Conservation (phyloP, 352 stramenopile genomes). For the Pythium aristosporum region DNA sequence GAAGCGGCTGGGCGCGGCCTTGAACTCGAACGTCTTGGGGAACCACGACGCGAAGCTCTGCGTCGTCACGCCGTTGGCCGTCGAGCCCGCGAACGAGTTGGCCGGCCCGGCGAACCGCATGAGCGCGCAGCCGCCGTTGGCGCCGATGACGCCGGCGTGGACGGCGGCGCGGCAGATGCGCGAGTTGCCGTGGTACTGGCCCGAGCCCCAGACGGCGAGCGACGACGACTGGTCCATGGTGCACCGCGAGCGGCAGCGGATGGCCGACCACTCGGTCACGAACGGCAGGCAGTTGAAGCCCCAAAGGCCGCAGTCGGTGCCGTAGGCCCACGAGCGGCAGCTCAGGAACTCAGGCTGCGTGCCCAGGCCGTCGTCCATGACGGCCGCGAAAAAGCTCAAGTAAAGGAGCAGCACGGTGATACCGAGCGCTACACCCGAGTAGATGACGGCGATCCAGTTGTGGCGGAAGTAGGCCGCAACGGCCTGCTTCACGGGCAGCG, state of each 20-base stretch:
- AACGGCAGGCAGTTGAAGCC: constrained; percentile 45
- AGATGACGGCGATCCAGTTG: constrained; percentile 43
- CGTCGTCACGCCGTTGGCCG: constrained; percentile 48
- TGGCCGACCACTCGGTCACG: constrained; percentile 34
- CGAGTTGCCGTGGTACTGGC: constrained; percentile 70
- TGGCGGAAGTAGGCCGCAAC: constrained; percentile 21
- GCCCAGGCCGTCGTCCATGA: constrained; percentile 42
- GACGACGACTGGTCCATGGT: constrained; percentile 62
- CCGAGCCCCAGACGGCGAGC: constrained; percentile 66
- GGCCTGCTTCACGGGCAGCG: constrained; percentile 4
- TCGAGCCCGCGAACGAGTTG: constrained; percentile 47
- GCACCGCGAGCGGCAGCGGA: constrained; percentile 71
- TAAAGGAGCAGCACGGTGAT: constrained; percentile 64
- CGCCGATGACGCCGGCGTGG: constrained; percentile 66
- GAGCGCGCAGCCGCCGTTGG: constrained; percentile 69
- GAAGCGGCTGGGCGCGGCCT: constrained; percentile 43
- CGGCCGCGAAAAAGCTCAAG: constrained; percentile 73
- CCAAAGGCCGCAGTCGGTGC: constrained; percentile 56
- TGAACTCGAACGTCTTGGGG: constrained; percentile 80
- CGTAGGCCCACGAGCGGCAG: constrained; percentile 69
- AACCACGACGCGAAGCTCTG: constrained; percentile 70
- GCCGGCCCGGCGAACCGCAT: constrained; percentile 56
- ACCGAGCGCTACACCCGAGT: constrained; percentile 39
- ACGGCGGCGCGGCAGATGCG: constrained; percentile 79
- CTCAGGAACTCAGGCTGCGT: constrained; percentile 52